phyloP scores from a whole-genome alignment of 2,329 filamentous ascomycete species.

The Colletotrichum cuscutae region DNA sequence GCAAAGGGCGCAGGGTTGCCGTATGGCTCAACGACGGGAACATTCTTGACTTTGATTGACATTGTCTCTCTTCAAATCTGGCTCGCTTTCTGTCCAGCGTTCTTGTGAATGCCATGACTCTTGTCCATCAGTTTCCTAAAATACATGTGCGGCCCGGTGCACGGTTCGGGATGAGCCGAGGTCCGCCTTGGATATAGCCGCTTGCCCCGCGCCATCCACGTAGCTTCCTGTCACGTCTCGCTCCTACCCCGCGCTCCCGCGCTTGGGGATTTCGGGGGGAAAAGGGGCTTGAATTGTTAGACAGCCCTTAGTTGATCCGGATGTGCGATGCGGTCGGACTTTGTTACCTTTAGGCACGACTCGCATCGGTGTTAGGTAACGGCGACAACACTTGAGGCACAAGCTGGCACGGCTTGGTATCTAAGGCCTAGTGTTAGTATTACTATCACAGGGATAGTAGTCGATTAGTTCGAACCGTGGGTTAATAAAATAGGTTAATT shows the following conservation, averaged over 20 bases:
- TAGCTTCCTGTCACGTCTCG: neutral
- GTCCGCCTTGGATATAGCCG: neutral
- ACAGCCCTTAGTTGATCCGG: too few relatives aligned
- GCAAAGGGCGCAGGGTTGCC: conserved; percentile 9
- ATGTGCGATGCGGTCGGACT: neutral
- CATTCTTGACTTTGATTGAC: neutral
- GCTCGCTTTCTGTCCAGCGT: neutral
- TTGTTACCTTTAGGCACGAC: neutral
- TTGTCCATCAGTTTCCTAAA: neutral
- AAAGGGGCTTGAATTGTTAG: too few relatives aligned
- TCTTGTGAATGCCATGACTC: neutral
- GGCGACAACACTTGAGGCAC: neutral
- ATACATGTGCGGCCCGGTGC: neutral
- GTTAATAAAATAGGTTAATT: too few relatives aligned
- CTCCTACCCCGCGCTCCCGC: neutral
- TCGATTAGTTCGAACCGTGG: too few relatives aligned
- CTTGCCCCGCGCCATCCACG: neutral
- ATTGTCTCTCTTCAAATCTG: neutral
- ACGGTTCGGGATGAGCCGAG: neutral
- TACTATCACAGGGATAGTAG: too few relatives aligned
- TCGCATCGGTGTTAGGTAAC: neutral
- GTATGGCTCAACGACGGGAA: neutral
- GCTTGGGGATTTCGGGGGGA: neutral
- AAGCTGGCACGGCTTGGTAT: neutral
- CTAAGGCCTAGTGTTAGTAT: neutral